Evolutionary conservation across 2,329 filamentous ascomycete genomes (phyloP), one percentile per base, ranked within the genome.

Genomic region (Neopestalotiopsis clavispora): DNA sequence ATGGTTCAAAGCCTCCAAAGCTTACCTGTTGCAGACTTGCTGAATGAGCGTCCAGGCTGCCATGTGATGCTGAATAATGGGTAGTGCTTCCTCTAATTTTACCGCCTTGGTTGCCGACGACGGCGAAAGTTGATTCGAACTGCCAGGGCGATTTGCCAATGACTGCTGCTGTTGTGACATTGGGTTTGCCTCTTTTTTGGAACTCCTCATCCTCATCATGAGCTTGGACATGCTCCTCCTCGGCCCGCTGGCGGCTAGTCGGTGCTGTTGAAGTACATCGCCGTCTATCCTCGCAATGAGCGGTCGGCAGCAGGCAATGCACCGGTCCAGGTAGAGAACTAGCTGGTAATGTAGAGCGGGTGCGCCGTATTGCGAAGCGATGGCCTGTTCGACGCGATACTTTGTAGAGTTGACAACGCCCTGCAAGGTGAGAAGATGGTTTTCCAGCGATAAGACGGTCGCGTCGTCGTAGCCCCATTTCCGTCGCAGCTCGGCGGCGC

Each of bases 21-120:
- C 60, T 63, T 13, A 63, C 60, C 23, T 63, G 40, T 63, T 38
- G 60, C 60, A 63, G 60, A 34, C 60, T 42, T 28, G 23, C 13
- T 30, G 60, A 9, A 63, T 30, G 10, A 63, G 38, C 23, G 60
- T 40, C 38, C 23, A 42, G n/a, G 60, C 60, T 23, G 32, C 20
- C 60, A 34, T 63, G 20, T 63, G 60, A 12, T 63, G 60, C 60
- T 63, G 32, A 42, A 63, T 38, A 12, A 63, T 42, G 5, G 20
- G 60, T 20, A 30, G 60, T 42, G 34, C 20, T 23, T 63, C 34
- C 34, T 45, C 32, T 12, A 63, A 20, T 13, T 63, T 45, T 45
- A 12, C 6, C 34, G 60, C 17, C 60, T 23, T 42, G 14, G 32
- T 42, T 6, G 12, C 12, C 13, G 23, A 28, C 17, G 28, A 30